Percentiles rank a stretch among this genome's conserved stretches.
Evolutionary conservation across 805 yeast genomes (phyloP).

Genomic region (Sungouiella blattae): DNA sequence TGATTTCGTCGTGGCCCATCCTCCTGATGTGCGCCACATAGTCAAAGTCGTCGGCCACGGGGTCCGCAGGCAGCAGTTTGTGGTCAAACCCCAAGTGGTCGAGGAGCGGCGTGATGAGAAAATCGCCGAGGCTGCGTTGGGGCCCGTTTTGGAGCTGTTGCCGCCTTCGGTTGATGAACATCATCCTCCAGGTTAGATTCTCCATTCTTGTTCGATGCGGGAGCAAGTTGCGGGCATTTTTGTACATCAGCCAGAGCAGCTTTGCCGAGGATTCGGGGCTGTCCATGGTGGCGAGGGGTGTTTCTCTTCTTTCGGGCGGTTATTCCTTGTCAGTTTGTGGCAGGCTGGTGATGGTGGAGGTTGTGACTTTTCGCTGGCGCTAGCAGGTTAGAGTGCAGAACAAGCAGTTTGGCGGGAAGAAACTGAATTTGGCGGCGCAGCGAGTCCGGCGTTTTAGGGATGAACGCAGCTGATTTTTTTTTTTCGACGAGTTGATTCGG

Average conservation of each 20-base stretch:
- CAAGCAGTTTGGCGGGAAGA: too few relatives aligned
- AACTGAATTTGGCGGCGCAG: too few relatives aligned
- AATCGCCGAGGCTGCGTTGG: constrained; percentile 7
- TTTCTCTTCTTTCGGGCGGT: too few relatives aligned
- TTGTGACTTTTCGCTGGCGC: too few relatives aligned
- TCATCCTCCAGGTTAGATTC: constrained; percentile 84
- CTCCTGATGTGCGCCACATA: constrained; percentile 61
- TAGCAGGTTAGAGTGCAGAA: too few relatives aligned
- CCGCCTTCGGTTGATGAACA: constrained; percentile 44
- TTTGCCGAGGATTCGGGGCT: constrained; percentile 18
- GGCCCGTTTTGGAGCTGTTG: constrained; percentile 1
- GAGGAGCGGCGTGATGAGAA: constrained; percentile 7
- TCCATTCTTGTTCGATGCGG: constrained; percentile 79
- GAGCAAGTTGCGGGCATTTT: constrained; percentile 66
- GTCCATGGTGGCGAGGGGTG: constrained; percentile 6
- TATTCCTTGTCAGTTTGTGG: too few relatives aligned
- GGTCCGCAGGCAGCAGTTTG: constrained; percentile 25
- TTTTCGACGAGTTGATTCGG: too few relatives aligned
- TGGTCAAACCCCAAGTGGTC: constrained; percentile 5
- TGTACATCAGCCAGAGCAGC: constrained; percentile 74
- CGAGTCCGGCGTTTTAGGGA: too few relatives aligned
- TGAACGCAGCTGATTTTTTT: too few relatives aligned
- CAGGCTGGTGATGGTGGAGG: too few relatives aligned
- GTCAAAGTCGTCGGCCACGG: constrained; percentile 54
- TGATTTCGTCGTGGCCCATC: constrained; percentile 41